Evolutionary conservation across 139 green algal genomes (phyloP), one percentile per base, ranked within the genome.

Genomic region (Axilococcus clingmanii): DNA sequence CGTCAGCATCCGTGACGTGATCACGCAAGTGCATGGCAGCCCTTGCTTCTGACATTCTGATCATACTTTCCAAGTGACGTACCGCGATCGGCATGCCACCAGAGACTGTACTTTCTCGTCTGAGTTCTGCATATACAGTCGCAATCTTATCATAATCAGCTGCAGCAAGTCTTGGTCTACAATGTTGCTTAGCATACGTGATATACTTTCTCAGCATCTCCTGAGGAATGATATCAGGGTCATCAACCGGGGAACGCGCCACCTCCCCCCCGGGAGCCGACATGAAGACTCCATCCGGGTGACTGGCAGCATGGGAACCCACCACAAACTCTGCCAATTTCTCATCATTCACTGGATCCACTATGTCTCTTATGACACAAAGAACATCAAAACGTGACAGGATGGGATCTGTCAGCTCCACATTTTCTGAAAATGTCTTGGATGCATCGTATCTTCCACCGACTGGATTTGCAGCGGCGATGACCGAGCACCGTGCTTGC

Each of bases 171-270:
- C 74, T 82, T 32, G 80, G 83, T 20, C 44, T 62, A 46, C 77
- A 72, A 57, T 85, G 71, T 66, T 88, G 71, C 78, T 94, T 94
- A 22, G 92, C 87, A 57, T 91, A 98, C 2, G 86, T 84, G 43
- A 98, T 82, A 79, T 99, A 99, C 80, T 97, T 98, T 40, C 79
- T 72, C 59, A 99, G 81, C 71, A 89, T 55, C 9, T 94, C 80
- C 66, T 97, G 90, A 15, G 65, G 45, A 16, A 96, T 65, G 17
- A 86, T 62, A 49, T 85, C 77, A 12, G 71, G 71, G 45, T 87
- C 79, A 12, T 33, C 41, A 47, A 63, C 40, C 23, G 32, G n/a
- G 23, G 44, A 24, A 42, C 44, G 59, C 7, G 27, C 29, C 20
- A 31, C 40, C 29, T 48, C 44, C 8, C 11, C 58, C 11, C 11